phyloP scores from a whole-genome alignment of 1,139 yeast genomes.

The Candida glucosophila region DNA sequence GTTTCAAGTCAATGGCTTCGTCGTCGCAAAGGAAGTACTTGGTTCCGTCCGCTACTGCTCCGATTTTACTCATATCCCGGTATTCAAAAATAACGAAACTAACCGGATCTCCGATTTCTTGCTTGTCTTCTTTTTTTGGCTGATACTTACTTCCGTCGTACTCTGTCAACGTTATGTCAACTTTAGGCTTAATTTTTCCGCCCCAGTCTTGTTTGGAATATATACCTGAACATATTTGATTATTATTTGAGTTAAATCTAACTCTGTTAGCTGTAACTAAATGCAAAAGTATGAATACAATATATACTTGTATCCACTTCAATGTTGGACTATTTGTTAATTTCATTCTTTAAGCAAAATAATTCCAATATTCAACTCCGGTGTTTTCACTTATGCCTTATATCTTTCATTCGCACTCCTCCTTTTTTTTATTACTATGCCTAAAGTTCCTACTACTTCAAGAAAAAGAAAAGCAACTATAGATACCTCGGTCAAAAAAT shows the following conservation, averaged over 20 bases:
- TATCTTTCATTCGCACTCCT: too few species aligned
- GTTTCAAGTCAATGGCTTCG: constrained; percentile 44
- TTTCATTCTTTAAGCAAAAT: too few species aligned
- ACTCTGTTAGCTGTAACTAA: constrained; percentile 39
- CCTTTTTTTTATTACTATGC: too few species aligned
- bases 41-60: constrained; percentile 29
- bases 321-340: too few species aligned
- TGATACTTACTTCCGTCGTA: constrained; percentile 28
- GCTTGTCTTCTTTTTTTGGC: constrained; percentile 14
- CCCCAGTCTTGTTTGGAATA: constrained; percentile 85
- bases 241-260: constrained; percentile 33
- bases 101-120: constrained; percentile 29
- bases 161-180: constrained; percentile 37
- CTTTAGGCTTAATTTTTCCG: constrained; percentile 61
- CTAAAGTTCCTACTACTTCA: too few species aligned
- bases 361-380: too few species aligned
- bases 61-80: constrained; percentile 64
- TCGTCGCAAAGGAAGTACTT: constrained; percentile 69
- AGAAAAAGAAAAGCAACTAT: too few species aligned
- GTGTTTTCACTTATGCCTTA: too few species aligned
- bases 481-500: too few species aligned
- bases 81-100: constrained; percentile 78
- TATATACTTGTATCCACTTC: too few species aligned
- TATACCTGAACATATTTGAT: constrained; percentile 84
- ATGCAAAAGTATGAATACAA: too few species aligned